These are phyloP conservation scores for Stenogyne calaminthoides DNA, from an alignment of 305 asterid genomes.

Conservation along the genomic window DNA sequence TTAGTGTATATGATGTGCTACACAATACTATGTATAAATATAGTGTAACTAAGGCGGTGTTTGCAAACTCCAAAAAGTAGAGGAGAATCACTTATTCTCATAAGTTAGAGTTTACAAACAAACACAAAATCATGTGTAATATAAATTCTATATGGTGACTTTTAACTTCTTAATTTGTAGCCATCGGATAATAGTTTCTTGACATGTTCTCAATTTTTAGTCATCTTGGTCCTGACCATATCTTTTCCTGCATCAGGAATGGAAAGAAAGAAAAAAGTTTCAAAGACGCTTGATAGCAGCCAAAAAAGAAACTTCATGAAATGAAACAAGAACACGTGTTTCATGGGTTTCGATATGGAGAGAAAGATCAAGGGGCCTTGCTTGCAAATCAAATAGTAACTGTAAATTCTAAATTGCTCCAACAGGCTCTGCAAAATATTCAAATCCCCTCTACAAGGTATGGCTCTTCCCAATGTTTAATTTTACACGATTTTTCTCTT, in stretches of 20 bases:
- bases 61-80: no score
- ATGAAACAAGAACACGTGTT: slow-evolving; percentile 88
- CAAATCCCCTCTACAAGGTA: slow-evolving; percentile 56
- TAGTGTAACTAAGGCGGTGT: background rate
- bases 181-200: background rate
- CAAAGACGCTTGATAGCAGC: slow-evolving; percentile 86
- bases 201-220: slow-evolving; percentile 11
- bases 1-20: background rate
- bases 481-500: background rate
- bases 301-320: slow-evolving; percentile 83
- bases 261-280: slow-evolving; percentile 85
- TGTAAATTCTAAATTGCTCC: slow-evolving; percentile 75
- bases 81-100: no score
- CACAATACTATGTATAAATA: background rate
- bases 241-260: slow-evolving; percentile 84
- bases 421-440: slow-evolving; percentile 59
- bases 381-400: slow-evolving; percentile 81
- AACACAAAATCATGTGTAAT: background rate
- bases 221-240: no score
- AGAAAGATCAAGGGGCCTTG: slow-evolving; percentile 65
- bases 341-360: slow-evolving; percentile 85
- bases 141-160: slow-evolving; percentile 3
- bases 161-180: background rate
- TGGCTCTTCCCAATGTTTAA: slow-evolving; percentile 9
- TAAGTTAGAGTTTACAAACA: no score